Conservation (phyloP, 1,139 yeast genomes). For the Yamadazyma buinensis region DNA sequence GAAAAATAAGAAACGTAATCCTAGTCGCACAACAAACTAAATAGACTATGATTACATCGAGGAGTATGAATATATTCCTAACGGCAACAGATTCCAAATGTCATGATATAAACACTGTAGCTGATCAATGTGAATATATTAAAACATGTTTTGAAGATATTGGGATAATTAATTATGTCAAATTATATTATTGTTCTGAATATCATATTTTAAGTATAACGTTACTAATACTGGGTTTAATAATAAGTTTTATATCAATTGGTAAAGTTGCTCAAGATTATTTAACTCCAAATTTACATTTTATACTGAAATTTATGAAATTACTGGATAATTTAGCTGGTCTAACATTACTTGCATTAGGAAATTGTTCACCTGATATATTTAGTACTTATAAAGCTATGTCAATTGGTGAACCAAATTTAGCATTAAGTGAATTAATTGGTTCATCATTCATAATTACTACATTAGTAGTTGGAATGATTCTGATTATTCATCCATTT, state of each 20-base stretch:
- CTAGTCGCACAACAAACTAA: too few relatives aligned
- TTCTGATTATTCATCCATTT: constrained; percentile 69
- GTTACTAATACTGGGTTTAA: constrained; percentile 20
- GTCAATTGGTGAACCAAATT: constrained; percentile 58
- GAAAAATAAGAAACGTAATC: too few relatives aligned
- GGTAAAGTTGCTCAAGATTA: constrained; percentile 76
- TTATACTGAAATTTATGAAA: constrained; percentile 55
- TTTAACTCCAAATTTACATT: constrained; percentile 68
- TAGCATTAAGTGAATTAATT: constrained; percentile 83
- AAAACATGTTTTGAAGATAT: constrained; percentile 32
- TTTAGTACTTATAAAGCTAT: constrained; percentile 81
- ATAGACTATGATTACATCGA: too few relatives aligned
- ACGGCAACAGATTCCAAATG: constrained; percentile 10
- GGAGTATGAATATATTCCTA: not conserved
- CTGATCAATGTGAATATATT: constrained; percentile 43
- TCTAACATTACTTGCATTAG: constrained; percentile 80
- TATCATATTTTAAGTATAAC: constrained; percentile 13
- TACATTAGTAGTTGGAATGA: constrained; percentile 70
- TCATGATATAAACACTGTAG: constrained; percentile 11
- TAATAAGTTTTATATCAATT: constrained; percentile 52
- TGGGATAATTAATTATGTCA: constrained; percentile 41
- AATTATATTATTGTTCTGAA: constrained; percentile 17
- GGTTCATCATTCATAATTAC: constrained; percentile 85
- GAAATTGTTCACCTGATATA: constrained; percentile 91
- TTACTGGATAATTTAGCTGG: constrained; percentile 83